Base-by-base conservation (phyloP, 2,329 filamentous ascomycete genomes). In the Phyllosticta citrichinensis region DNA sequence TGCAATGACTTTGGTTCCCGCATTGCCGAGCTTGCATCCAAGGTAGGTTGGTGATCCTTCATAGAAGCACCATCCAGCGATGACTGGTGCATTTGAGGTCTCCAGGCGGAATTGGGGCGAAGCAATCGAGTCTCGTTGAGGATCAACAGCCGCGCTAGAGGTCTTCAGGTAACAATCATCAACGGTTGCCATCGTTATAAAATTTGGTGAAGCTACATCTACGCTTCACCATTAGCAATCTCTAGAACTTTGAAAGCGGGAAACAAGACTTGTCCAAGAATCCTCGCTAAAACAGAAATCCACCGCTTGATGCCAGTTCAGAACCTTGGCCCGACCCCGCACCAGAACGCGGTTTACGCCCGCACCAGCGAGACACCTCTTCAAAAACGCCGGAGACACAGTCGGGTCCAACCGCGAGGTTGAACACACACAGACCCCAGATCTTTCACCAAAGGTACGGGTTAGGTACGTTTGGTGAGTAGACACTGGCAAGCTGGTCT, bases 181-280 rank as follows among this genome's bases (percentile, higher is more conserved):
- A 47, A 47, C 5, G 17, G 40, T n/a, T 47, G 40, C 40, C 40
- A n/a, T 47, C 6, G 40, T n/a, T n/a, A 47, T 17, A 47, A 30
- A 10, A 30, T 30, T 47, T 47, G 40, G 40, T 47, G 40, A 47
- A n/a, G 40, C 6, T 17, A 17, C 4, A n/a, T 47, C 40, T 47
- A 47, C 14, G 27, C 40, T 14, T 47, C 40, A 47, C 40, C 17
- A 47, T 47, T 47, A 47, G 40, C 40, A 52, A 22, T 27, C 54
- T 30, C 54, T 50, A 30, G 53, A 24, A 27, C 52, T 25, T 14
- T 35, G 11, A 27, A 27, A 17, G 10, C 24, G 27, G 27, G 30
- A 14, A 14, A 61, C 47, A 54, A 61, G 19, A 24, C 59, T 55
- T 55, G 59, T 55, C 59, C 58, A 56, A 53, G 40, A 27, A 56